Conservation (phyloP, 2,329 filamentous ascomycete genomes). For the Calonectria hawksworthii region DNA sequence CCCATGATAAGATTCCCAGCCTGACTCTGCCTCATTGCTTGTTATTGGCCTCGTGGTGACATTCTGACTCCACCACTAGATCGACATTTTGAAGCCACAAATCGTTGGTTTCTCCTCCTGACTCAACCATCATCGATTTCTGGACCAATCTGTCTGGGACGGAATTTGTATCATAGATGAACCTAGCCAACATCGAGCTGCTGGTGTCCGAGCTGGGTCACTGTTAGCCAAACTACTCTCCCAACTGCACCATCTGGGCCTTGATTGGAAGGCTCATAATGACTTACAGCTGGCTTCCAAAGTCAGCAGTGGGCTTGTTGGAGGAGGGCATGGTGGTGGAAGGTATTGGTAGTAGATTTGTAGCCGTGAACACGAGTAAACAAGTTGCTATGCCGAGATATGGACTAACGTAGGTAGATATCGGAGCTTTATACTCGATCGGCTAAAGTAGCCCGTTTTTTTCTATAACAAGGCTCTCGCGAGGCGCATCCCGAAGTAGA, state of each 20-base stretch:
- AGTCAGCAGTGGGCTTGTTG: neutral
- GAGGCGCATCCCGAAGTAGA: neutral
- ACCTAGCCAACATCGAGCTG: neutral
- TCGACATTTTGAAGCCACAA: neutral
- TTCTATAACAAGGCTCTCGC: neutral
- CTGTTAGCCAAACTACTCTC: neutral
- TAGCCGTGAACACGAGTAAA: neutral
- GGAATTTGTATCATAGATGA: slow-evolving; percentile 39
- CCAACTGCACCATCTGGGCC: neutral
- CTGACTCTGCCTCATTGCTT: neutral
- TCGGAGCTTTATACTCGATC: neutral
- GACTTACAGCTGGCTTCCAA: neutral
- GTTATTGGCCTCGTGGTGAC: neutral
- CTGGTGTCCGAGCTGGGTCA: neutral
- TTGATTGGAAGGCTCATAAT: neutral
- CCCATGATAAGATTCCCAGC: neutral
- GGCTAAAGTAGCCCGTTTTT: neutral
- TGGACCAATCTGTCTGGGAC: neutral
- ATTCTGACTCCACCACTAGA: neutral
- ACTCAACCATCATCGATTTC: neutral
- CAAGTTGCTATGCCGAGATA: neutral
- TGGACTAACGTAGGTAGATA: neutral
- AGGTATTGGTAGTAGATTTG: neutral
- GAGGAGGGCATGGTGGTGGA: neutral
- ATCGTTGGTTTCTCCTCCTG: neutral